Evolutionary conservation across 345 rosid genomes (phyloP).

Genomic region (Eucalyptus fibrosa): DNA sequence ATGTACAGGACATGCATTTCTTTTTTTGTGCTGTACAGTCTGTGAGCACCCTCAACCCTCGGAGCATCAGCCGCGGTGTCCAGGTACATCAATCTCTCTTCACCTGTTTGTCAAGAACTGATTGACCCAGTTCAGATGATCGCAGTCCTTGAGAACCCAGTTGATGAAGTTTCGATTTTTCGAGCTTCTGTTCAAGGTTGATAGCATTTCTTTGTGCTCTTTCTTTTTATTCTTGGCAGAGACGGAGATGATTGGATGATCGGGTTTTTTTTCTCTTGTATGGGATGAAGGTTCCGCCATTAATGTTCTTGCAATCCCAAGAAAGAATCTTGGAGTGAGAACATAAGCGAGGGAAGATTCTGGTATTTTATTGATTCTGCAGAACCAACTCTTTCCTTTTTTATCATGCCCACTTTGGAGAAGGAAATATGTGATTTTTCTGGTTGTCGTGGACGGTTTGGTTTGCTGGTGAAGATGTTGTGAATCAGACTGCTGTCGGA

Average conservation of each 20-base stretch:
- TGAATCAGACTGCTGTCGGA: not conserved
- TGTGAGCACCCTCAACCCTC: not conserved
- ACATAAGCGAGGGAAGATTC: not conserved
- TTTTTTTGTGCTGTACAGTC: not conserved
- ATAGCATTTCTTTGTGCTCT: not conserved
- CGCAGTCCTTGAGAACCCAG: conserved; percentile 2
- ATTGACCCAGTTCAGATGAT: not conserved
- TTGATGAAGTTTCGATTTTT: not conserved
- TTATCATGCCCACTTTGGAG: not conserved
- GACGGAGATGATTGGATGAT: not conserved
- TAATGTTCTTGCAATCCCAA: not conserved
- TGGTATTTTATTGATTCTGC: not conserved
- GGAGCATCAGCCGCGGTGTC: not conserved
- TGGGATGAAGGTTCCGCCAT: not conserved
- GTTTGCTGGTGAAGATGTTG: not conserved
- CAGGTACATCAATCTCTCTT: not conserved
- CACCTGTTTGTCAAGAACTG: not conserved
- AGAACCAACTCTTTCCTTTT: not conserved
- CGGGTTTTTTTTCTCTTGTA: not conserved
- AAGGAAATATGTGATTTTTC: not conserved
- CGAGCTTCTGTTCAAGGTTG: not conserved
- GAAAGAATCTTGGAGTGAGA: not conserved
- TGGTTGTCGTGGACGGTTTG: not conserved
- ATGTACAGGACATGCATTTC: not conserved
- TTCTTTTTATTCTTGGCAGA: not conserved